Evolutionary conservation across 352 stramenopile species (phyloP).

Genomic region (Phytophthora rubi): DNA sequence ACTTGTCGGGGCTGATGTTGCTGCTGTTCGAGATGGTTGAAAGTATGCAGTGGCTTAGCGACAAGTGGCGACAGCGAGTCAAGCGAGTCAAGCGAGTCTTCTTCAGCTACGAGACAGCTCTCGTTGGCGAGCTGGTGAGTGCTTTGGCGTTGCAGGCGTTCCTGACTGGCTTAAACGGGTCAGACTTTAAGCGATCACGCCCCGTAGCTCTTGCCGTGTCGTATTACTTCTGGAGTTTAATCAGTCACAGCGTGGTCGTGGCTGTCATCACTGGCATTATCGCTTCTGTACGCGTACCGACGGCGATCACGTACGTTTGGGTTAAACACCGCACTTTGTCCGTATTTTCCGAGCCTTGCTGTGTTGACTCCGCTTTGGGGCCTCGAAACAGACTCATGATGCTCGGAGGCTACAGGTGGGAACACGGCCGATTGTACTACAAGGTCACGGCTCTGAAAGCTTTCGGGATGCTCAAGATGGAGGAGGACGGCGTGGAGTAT

Average conservation of each 20-base stretch:
- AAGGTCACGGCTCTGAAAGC: constrained; percentile 6
- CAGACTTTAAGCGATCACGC: constrained; percentile 2
- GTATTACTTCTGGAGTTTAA: constrained; percentile 19
- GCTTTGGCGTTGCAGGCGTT: constrained; percentile 4
- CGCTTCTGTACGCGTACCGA: background rate
- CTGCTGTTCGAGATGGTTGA: constrained; percentile 15
- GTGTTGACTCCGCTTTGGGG: constrained; percentile 15
- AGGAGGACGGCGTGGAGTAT: constrained; percentile 15
- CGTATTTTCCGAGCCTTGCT: constrained; percentile 11
- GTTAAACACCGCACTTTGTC: constrained; percentile 11
- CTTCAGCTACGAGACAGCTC: constrained; percentile 14
- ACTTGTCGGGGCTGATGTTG: background rate
- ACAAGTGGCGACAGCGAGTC: background rate
- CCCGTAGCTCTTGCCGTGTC: constrained; percentile 11
- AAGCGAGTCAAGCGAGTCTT: constrained; percentile 14
- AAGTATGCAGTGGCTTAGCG: background rate
- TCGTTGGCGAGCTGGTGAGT: constrained; percentile 10
- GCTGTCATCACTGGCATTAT: constrained; percentile 15
- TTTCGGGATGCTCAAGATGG: constrained; percentile 9
- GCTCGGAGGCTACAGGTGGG: constrained; percentile 11
- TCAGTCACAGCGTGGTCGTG: constrained; percentile 21
- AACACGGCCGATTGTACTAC: constrained; percentile 16
- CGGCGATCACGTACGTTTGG: constrained; percentile 9
- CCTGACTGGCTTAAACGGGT: constrained; percentile 8
- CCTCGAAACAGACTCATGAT: constrained; percentile 7